Base-by-base conservation (phyloP, 176 grass and related monocot genomes). In the Areca catechu region DNA sequence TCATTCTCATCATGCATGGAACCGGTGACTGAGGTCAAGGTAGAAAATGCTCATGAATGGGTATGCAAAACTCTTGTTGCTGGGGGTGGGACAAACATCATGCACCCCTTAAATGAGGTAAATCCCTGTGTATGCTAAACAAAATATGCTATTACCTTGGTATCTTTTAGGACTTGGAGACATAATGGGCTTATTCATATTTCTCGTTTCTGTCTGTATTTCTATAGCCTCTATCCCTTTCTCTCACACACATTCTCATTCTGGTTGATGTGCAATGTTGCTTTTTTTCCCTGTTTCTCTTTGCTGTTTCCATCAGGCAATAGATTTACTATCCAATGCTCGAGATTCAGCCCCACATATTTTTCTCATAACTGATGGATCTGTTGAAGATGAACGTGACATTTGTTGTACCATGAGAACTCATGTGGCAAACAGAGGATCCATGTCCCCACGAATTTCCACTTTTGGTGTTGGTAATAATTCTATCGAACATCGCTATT, bases 361-460 rank as follows among this genome's bases (percentile, higher is more conserved):
- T 63, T 98, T 85, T 78, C 88, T 98, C 68, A 61, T 98, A 27
- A 98, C 93, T 60, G 93, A 98, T 71, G 93, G 93, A 73, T 70
- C 88, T 1, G 81, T 92, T 82, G 87, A 98, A n/a, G 76, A 83
- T 66, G 88, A 98, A 24, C 82, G 83, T 61, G 77, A 65, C 50
- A 98, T 98, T 74, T 98, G 88, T 60, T 43, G 78, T 67, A 85
- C 74, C 55, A 18, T 85, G 37, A 82, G 62, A 76, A 73, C 71
- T 5, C 76, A 83, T 54, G 22, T 92, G 30, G 25, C 48, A 53
- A 80, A 70, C 27, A 78, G 55, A 55, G 78, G 78, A 71, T 78
- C 81, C 66, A 78, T 76, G 50, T 80, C 79, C 77, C 87, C 93
- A 21, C 76, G 93, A 48, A 83, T 98, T 84, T 98, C 93, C 62